Evolutionary conservation across 139 green algal species (phyloP), one percentile per base, ranked within the genome.

Genomic region (Auxenochlorella pyrenoidosa): DNA sequence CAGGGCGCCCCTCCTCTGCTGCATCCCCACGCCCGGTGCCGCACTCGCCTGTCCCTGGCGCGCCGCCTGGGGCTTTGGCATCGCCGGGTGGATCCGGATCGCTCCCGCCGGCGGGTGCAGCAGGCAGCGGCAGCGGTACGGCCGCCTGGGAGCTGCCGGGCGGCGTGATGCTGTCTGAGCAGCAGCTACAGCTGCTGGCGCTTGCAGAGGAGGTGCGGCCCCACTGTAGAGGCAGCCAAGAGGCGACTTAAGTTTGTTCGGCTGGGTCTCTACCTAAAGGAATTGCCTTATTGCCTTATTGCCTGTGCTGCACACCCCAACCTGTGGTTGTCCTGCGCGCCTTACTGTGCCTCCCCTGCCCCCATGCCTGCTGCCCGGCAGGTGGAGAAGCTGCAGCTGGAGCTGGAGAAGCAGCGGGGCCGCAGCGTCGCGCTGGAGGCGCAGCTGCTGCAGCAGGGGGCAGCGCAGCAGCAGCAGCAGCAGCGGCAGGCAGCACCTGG

Each of bases 161-260:
- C 36, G 87, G 87, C 4, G 59, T 85, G 47, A 75, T 71, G 63
- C 47, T 90, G 59, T 83, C 82, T 3, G 59, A 88, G 51, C 36
- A 63, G 30, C 71, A 88, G 82, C 75, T 88, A 68, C 81, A 86
- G 87, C 87, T 90, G 41, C 38, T 90, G 65, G 82, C 87, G 6
- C 66, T 90, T 40, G 83, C 87, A 15, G 87, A 90, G 54, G 83
- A 91, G 51, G 58, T 90, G 75, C 26, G 76, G 36, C 47, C 10
- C 10, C 47, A 6, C 10, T 54, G 47, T 54, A 6, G 47, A 10
- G 8, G 47, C 47, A 18, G 47, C 47, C 47, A 54, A 10, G 47
- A 54, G 47, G 47, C 10, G 47, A 10, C 47, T 6, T 6, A 54
- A 54, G 47, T 18, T 10, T 54, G 47, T 10, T 54, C 10, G 47